Conservation (phyloP, 2,329 filamentous ascomycete species). For the Coniochaeta pulveracea region DNA sequence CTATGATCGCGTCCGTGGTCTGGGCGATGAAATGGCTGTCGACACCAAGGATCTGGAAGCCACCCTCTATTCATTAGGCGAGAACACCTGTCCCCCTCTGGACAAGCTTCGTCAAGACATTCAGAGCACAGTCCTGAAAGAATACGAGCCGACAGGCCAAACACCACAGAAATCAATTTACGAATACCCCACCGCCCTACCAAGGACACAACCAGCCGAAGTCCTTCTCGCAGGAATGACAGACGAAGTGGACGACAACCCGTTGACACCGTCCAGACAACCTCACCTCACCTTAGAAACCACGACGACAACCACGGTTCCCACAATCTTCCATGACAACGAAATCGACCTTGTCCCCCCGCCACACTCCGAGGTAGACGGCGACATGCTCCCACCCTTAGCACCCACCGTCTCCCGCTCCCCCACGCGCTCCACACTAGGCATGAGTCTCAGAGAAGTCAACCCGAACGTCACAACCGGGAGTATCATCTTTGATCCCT, state of each 20-base stretch:
- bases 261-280: constrained; percentile 3
- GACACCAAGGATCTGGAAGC: constrained; percentile 48
- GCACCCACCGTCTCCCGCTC: constrained; percentile 6
- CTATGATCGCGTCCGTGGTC: constrained; percentile 52
- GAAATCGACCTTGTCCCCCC: constrained; percentile 11
- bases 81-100: constrained; percentile 57
- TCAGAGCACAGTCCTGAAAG: constrained; percentile 50
- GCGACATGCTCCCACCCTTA: constrained; percentile 2
- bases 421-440: constrained; percentile 16
- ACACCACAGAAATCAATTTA: constrained; percentile 78
- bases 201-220: constrained; percentile 51
- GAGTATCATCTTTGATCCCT: constrained; percentile 27
- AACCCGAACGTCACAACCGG: constrained; percentile 33
- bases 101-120: constrained; percentile 61
- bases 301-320: constrained; percentile 10
- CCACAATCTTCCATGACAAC: no score
- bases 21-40: constrained; percentile 56
- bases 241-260: constrained; percentile 19
- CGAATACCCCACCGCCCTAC: constrained; percentile 67
- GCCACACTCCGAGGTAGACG: constrained; percentile 8
- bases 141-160: constrained; percentile 76
- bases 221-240: constrained; percentile 28
- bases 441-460: constrained; percentile 41
- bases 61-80: constrained; percentile 48
- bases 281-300: no score